Evolutionary conservation across 2,329 filamentous ascomycete genomes (phyloP), one percentile per base, ranked within the genome.

Genomic region (Fusarium palustre): DNA sequence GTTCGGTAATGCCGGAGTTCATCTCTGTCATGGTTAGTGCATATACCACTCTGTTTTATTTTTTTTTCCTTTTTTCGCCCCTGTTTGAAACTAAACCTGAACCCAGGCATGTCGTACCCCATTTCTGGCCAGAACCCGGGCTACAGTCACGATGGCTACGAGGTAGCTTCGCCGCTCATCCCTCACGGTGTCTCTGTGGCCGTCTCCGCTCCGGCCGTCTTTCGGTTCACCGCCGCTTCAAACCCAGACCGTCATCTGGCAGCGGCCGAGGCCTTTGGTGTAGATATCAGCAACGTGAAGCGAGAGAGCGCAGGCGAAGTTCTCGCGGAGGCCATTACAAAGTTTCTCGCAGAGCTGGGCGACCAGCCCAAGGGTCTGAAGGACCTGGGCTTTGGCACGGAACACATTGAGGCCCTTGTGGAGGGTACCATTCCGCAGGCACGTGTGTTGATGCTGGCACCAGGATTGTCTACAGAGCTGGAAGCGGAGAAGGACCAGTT

Each of bases 1-100:
- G 0, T 99, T 99, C 78, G 96, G 97, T 22, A 99, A 99, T 75
- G 97, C 97, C 2, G 96, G 97, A 50, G 96, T 99, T 4, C 96
- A 99, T 81, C 84, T 89, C 45, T 89, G 87, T 69, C 87, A 89
- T 68, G 87, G 86, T 86, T 76, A 54, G 85, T 78, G 22, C 33
- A 48, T 45, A 43, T 39, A 20, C 11, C n/a, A 39, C 25, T 34
- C 31, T 36, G 38, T 48, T 48, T 25, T 25, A 24, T 7, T 22
- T 25, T 25, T 25, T 25, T 42, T 43, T 25, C 20, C 38, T 16
- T 42, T 42, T 9, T 45, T 38, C 36, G 61, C 55, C 57, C 39
- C 47, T 45, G 41, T 18, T 55, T 22, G 43, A 54, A 53, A 56
- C 69, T 54, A 71, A 71, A 53, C 33, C 20, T 49, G 56, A 48